Evolutionary conservation across 257 asterid species (phyloP).

Genomic region (Nicotiana noctiflora): DNA sequence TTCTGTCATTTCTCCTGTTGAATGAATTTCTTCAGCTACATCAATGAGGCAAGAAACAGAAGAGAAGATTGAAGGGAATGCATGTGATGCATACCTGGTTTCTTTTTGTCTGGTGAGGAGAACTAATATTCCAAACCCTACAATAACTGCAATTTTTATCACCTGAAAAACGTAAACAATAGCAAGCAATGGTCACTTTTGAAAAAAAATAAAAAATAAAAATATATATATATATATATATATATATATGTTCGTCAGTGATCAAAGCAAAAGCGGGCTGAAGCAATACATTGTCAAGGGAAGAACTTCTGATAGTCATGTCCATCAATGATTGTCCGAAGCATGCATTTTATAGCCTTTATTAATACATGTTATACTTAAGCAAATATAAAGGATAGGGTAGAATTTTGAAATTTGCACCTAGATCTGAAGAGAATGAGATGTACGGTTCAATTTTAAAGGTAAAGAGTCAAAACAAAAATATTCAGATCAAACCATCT

Average conservation of each 20-base stretch:
- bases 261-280: background rate
- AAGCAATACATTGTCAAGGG: background rate
- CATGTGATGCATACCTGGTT: conserved; percentile 36
- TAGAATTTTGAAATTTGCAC: background rate
- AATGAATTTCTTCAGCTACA: background rate
- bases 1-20: conserved; percentile 2
- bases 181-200: background rate
- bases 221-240: no score
- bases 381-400: background rate
- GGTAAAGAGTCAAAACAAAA: background rate
- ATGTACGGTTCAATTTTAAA: background rate
- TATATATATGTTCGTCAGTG: background rate
- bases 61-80: background rate
- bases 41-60: background rate
- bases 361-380: no score
- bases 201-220: no score
- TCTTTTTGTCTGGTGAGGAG: conserved; percentile 73
- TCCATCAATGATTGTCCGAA: background rate
- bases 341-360: background rate
- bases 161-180: conserved; percentile 33
- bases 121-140: conserved; percentile 80
- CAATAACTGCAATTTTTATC: conserved; percentile 48
- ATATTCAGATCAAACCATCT: background rate
- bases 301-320: background rate
- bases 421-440: background rate